Conservation (phyloP, 108 stramenopile genomes). For the Seminavis robusta region DNA sequence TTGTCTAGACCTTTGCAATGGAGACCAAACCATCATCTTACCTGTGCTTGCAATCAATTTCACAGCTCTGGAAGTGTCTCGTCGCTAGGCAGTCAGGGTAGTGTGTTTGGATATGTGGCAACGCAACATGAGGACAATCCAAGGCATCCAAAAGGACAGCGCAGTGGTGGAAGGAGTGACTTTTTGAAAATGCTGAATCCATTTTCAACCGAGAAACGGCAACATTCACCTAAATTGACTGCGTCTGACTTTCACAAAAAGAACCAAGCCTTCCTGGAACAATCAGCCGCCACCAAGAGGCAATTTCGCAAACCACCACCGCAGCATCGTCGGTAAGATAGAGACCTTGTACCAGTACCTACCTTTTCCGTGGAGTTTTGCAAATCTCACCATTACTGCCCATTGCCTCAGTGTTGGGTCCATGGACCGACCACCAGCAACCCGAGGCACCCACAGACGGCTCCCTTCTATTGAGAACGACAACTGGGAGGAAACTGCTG, state of each 20-base stretch:
- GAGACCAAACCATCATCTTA: not conserved
- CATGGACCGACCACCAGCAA: slow-evolving; percentile 32
- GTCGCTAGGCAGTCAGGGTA: slow-evolving; percentile 21
- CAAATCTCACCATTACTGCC: not conserved
- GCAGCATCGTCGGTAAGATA: not conserved
- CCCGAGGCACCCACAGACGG: slow-evolving; percentile 34
- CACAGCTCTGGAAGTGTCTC: slow-evolving; percentile 33
- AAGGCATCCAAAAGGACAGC: not conserved
- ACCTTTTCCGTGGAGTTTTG: not conserved
- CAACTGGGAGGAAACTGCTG: slow-evolving; percentile 33
- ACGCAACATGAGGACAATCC: not conserved
- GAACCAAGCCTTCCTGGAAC: slow-evolving; percentile 27
- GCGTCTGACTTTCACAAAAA: slow-evolving; percentile 24
- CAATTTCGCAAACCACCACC: not conserved
- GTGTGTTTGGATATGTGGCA: too few relatives aligned
- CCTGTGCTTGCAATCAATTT: not conserved
- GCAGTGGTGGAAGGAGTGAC: slow-evolving; percentile 3
- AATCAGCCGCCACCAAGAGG: not conserved
- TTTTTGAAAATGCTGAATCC: slow-evolving; percentile 11
- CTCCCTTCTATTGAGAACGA: slow-evolving; percentile 40
- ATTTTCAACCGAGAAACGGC: slow-evolving; percentile 9
- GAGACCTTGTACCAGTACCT: too few relatives aligned
- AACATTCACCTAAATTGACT: not conserved
- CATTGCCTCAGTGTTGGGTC: slow-evolving; percentile 7
- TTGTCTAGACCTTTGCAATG: not conserved